Base-by-base conservation (phyloP, 371 early-diverging fungal species). In the Catenaria anguillulae region DNA sequence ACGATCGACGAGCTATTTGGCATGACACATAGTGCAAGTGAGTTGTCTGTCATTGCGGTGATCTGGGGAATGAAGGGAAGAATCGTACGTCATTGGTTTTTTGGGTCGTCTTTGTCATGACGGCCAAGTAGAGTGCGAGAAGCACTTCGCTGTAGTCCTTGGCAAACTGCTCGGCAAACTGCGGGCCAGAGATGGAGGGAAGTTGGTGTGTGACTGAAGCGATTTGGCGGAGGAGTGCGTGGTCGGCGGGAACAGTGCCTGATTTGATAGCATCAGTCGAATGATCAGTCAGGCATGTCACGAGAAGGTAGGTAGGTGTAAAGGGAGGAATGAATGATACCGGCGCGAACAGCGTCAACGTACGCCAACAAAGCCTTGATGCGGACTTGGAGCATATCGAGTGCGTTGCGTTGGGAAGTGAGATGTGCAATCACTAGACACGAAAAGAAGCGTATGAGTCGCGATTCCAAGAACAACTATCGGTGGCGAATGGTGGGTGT, bases 131-230 rank as follows among this genome's bases (percentile, higher is more conserved):
- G 17, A 84, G 75, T 26, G 80, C 84, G 55, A 91, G 71, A 19
- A 89, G 69, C 8, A 88, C 86, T 66, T 91, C 92, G 62, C 84
- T 84, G 73, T 83, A 83, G 72, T 89, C 88, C 55, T 75, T 81
- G 52, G 82, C 67, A 62, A 86, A 84, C 65, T 89, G 87, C 24
- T 76, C n/a, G n/a, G n/a, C n/a, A n/a, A n/a, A n/a, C n/a, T n/a
- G n/a, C n/a, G n/a, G n/a, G n/a, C n/a, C n/a, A 37, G 84, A 77
- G 59, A 86, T 79, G 4, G 85, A 76, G 4, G 89, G 88, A 17
- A 87, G 72, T 52, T 88, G 76, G 65, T 79, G 80, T 65, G 84
- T 81, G 29, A 89, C 66, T 64, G 83, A 82, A 0, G 86, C 74
- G 29, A 89, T 86, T 63, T 88, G 85, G 26, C 92, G 84, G 54